phyloP scores from a whole-genome alignment of 208 protist species.

The Leishmania lainsoni region DNA sequence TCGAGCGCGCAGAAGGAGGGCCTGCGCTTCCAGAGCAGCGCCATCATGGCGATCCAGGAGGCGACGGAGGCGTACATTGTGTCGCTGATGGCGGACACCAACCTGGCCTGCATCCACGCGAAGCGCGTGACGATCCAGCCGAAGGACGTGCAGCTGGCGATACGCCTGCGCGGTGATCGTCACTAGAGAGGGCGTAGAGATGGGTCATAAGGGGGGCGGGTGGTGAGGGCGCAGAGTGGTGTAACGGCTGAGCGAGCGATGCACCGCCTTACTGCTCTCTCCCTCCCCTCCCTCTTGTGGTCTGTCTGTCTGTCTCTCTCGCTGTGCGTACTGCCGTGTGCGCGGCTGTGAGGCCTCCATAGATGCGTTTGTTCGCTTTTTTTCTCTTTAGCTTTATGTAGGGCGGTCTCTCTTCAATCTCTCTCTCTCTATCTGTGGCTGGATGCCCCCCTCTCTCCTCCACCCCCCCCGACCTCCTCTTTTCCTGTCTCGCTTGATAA shows the following conservation, averaged over 20 bases:
- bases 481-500: neutral
- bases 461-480: no score
- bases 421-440: neutral
- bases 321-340: no score
- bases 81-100: conserved; percentile 92
- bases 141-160: conserved; percentile 74
- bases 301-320: neutral
- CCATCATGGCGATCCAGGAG: conserved; percentile 89
- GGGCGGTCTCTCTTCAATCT: neutral
- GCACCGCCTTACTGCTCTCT: no score
- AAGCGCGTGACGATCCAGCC: conserved; percentile 87
- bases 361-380: conserved; percentile 23
- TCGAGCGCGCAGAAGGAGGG: no score
- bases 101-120: conserved; percentile 89
- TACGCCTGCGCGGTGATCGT: conserved; percentile 67
- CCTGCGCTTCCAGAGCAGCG: conserved; percentile 88
- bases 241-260: neutral
- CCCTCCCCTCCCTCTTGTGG: no score
- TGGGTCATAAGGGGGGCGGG: neutral
- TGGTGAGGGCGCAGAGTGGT: neutral
- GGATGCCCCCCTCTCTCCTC: neutral
- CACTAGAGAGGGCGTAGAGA: conserved; percentile 26
- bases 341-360: conserved; percentile 4
- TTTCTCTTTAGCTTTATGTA: neutral
- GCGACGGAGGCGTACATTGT: conserved; percentile 93